Conservation (phyloP, 805 yeast genomes). For the Ogataea populi-albae region DNA sequence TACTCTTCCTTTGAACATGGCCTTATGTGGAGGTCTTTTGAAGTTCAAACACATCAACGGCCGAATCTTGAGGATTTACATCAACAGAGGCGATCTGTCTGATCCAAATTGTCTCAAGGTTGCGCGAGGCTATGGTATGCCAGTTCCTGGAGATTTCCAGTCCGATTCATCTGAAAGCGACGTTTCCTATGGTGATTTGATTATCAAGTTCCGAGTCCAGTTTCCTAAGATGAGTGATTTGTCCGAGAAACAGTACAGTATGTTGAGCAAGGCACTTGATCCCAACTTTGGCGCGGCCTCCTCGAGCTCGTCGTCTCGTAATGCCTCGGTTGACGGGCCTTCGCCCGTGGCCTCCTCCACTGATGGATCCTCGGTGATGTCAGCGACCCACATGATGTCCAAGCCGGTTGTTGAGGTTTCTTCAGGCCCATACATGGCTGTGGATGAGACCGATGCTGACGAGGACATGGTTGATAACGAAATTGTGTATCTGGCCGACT, state of each 20-base stretch:
- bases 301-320: constrained; percentile 13
- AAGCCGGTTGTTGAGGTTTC: too few relatives aligned
- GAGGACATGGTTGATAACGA: constrained; percentile 8
- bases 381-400: too few relatives aligned
- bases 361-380: too few relatives aligned
- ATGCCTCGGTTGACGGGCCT: constrained; percentile 13
- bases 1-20: constrained; percentile 19
- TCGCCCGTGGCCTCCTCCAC: too few relatives aligned
- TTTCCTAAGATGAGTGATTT: constrained; percentile 51
- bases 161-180: constrained; percentile 3
- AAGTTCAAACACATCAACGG: constrained; percentile 37
- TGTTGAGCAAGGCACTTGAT: constrained; percentile 19
- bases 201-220: constrained; percentile 53
- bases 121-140: constrained; percentile 58
- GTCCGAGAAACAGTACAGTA: constrained; percentile 33
- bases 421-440: too few relatives aligned
- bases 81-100: constrained; percentile 51
- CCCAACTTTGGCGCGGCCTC: constrained; percentile 6
- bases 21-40: constrained; percentile 29
- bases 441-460: constrained; percentile 1
- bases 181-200: constrained; percentile 47
- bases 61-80: constrained; percentile 36
- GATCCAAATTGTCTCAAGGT: constrained; percentile 41
- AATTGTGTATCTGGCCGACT: constrained; percentile 13
- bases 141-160: constrained; percentile 33